Base-by-base conservation (phyloP, 2,329 filamentous ascomycete genomes). In the Bertia moriformis region DNA sequence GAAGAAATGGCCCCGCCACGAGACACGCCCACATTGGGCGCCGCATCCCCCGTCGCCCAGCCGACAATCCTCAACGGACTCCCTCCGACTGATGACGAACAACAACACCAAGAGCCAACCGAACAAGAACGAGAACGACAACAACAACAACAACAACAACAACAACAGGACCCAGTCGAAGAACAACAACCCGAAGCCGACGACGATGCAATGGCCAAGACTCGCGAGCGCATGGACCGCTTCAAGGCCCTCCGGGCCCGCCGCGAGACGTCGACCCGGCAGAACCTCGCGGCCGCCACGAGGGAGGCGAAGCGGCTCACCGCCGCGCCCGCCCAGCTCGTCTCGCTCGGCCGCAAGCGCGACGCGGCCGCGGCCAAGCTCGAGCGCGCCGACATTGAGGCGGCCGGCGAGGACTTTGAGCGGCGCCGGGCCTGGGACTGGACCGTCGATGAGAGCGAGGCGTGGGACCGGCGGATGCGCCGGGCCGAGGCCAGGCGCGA, bases 391-490 rank as follows among this genome's bases (percentile, higher is more conserved):
- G 87, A 95, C 51, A 79, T 86, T 2, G 84, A 87, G 56, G 85
- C 84, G 14, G 67, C 70, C 0, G 87, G 87, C 22, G 86, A 84
- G 40, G 91, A 96, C 58, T 98, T 96, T 53, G 91, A 98, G 67
- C 83, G 91, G 48, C 95, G 96, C 62, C 80, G 91, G 30, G 89
- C 91, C 1, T 96, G 91, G 91, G 91, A 96, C 63, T 98, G 91
- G 84, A 98, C 91, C 1, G 67, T 89, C 4, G 91, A 96, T 46
- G 91, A 98, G 62, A 83, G 78, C 49, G 91, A 95, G 62, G 75
- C 73, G 48, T 98, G 91, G 91, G 91, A 98, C 59, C 81, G 80
- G 62, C 78, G 88, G 22, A 64, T 93, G 57, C 83, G 81, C 52
- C 93, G 93, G 69, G 93, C 86, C 63, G 75, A 76, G 42, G 73